These are phyloP conservation scores for Helotiales sp. DNA, from an alignment of 2,329 filamentous ascomycete species.

Conservation along the genomic window DNA sequence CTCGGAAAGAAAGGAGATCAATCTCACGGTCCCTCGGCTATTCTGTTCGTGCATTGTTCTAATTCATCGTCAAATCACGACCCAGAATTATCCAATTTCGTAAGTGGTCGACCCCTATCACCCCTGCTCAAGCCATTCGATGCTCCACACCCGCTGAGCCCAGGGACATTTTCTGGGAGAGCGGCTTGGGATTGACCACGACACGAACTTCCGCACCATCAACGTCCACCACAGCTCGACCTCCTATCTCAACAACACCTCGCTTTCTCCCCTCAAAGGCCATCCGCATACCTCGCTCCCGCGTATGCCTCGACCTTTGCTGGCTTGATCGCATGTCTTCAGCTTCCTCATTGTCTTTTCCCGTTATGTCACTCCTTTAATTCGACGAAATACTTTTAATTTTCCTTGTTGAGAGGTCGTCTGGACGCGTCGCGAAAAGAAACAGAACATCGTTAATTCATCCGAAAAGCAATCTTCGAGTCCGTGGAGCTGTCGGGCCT, in stretches of 20 bases:
- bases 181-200: not conserved
- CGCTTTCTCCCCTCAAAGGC: conserved; percentile 3
- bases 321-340: conserved; percentile 29
- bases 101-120: too few relatives aligned
- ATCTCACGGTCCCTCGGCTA: not conserved
- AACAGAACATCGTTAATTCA: conserved; percentile 4
- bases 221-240: not conserved
- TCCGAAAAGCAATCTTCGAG: conserved; percentile 10
- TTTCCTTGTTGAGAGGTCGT: conserved; percentile 18
- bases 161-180: not conserved
- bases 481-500: conserved; percentile 14
- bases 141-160: not conserved
- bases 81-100: too few relatives aligned
- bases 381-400: conserved; percentile 19
- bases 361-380: conserved; percentile 35
- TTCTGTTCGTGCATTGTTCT: not conserved
- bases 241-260: conserved; percentile 8
- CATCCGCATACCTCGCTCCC: conserved; percentile 5
- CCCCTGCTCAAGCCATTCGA: not conserved
- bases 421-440: conserved; percentile 22
- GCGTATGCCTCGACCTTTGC: conserved; percentile 23
- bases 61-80: conserved; percentile 11
- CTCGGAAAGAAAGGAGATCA: not conserved
- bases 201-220: conserved; percentile 2
- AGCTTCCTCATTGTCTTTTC: conserved; percentile 20